Conservation (phyloP, 768 basidiomycete genomes). For the Suillus spraguei region DNA sequence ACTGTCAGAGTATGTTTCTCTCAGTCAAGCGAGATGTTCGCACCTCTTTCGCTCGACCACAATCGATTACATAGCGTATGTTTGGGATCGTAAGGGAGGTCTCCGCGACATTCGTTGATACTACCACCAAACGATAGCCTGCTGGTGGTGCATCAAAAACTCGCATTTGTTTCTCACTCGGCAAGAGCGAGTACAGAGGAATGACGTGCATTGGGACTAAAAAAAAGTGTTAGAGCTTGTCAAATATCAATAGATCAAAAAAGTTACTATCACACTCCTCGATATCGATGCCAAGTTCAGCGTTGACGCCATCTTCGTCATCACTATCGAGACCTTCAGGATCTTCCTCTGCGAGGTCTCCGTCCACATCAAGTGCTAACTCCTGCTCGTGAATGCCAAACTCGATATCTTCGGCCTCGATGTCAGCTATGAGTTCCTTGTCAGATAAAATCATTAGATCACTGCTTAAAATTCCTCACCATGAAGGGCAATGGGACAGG, state of each 20-base stretch:
- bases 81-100: constrained; percentile 97
- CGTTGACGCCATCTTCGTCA: constrained; percentile 54
- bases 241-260: constrained; percentile 10
- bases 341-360: constrained; percentile 60
- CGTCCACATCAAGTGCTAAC: constrained; percentile 71
- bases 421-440: constrained; percentile 49
- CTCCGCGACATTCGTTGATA: constrained; percentile 96
- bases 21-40: constrained; percentile 9
- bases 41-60: constrained; percentile 94
- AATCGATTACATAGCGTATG: constrained; percentile 97
- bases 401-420: constrained; percentile 84
- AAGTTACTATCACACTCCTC: constrained; percentile 70
- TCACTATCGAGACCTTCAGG: constrained; percentile 77
- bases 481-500: constrained; percentile 22
- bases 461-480: constrained; percentile 11
- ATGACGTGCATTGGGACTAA: constrained; percentile 92
- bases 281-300: constrained; percentile 57
- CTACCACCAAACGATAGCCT: constrained; percentile 84
- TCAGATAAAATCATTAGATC: background rate
- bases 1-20: constrained; percentile 5
- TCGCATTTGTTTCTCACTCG: constrained; percentile 93
- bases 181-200: constrained; percentile 89
- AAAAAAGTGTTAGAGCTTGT: background rate
- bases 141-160: constrained; percentile 87
- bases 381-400: constrained; percentile 54